Evolutionary conservation across 75 land plant genomes (phyloP), one percentile per base, ranked within the genome.

Genomic region (Pinus albicaulis): DNA sequence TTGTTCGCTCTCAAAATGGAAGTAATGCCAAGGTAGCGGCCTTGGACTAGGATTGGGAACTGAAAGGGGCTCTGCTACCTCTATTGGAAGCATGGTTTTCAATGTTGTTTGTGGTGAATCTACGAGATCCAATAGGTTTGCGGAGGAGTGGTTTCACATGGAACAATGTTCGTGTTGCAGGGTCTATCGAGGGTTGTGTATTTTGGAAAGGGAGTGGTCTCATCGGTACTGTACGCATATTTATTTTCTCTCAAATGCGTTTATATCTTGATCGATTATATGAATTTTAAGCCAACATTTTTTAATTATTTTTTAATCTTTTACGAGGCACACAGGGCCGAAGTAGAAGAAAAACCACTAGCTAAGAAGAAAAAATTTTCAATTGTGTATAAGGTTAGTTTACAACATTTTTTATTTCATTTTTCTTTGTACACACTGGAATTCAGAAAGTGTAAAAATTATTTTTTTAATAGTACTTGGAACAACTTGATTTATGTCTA

Each of bases 61-160:
- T 36, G 1, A 36, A 36, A 36, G n/a, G n/a, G n/a, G n/a, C n/a
- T n/a, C n/a, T n/a, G n/a, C n/a, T n/a, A n/a, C n/a, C n/a, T n/a
- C n/a, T n/a, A n/a, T n/a, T n/a, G n/a, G n/a, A n/a, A n/a, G n/a
- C n/a, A 41, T 5, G 44, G 44, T 34, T 41, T 41, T 41, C 44
- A 41, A 41, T 41, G 44, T 41, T 4, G 5, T 4, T 6, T 41
- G 44, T 4, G 44, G 44, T 41, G 6, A 0, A 96, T 61, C 78
- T 95, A 70, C 77, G 92, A 28, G 94, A 95, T 77, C 98, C 98
- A 24, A 69, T 96, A 59, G 98, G 98, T 20, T 74, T 95, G 25
- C 92, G 98, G n/a, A 87, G 90, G 15, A 93, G 83, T 19, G 89
- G 84, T 26, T 57, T 78, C 24, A 62, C 59, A 7, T 61, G 83